Percentiles rank a stretch among this genome's conserved stretches.
Conservation (phyloP, 2,329 filamentous ascomycete genomes). For the Pseudocercospora eumusae region DNA sequence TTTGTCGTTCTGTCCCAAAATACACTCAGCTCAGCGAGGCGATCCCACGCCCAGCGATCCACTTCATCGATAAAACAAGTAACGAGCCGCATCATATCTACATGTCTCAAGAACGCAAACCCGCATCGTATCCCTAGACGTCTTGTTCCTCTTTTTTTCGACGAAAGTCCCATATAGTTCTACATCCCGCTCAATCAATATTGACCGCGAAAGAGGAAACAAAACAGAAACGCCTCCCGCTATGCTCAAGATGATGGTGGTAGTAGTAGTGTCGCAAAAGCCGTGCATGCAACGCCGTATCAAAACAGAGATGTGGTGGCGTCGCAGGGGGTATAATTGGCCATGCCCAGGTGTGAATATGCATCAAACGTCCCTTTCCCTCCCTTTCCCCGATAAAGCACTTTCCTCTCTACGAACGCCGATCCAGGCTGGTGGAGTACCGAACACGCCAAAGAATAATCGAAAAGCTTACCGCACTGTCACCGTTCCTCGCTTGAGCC, state of each 20-base stretch:
- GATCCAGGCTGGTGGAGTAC: background rate
- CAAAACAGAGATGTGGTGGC: background rate
- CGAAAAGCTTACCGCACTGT: background rate
- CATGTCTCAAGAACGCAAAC: conserved; percentile 6
- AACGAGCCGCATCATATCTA: conserved; percentile 8
- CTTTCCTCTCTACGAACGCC: conserved; percentile 6
- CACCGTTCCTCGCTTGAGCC: background rate
- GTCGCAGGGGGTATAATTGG: conserved; percentile 3
- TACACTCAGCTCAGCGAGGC: background rate
- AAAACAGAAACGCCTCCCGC: conserved; percentile 8
- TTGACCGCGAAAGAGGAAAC: conserved; percentile 5
- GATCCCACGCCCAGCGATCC: background rate
- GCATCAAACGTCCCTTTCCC: background rate
- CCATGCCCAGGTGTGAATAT: conserved; percentile 4
- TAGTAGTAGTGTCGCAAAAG: background rate
- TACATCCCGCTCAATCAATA: conserved; percentile 6
- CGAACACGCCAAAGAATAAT: conserved; percentile 9
- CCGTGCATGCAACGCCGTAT: background rate
- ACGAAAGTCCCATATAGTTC: conserved; percentile 2
- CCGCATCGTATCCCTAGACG: background rate
- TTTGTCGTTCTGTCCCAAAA: background rate
- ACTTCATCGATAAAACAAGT: background rate
- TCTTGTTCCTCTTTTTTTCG: background rate
- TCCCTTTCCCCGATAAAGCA: conserved; percentile 2
- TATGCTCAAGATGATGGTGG: conserved; percentile 6